Percentiles rank a stretch among this genome's conserved stretches.
phyloP scores from a whole-genome alignment of 768 basidiomycete species.

The Jaapia argillacea region DNA sequence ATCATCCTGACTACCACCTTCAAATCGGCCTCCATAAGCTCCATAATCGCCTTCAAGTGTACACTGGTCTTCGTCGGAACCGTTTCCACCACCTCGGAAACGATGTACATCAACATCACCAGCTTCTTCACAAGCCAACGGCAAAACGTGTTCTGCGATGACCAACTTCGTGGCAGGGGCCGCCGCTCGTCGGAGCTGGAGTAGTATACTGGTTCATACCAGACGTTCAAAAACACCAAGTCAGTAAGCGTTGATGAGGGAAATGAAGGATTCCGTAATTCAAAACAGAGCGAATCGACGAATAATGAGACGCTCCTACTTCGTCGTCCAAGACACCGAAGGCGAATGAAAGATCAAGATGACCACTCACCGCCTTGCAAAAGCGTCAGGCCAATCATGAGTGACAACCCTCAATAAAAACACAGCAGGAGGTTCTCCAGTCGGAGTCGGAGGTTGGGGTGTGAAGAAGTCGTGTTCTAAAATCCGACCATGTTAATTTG shows the following conservation, averaged over 20 bases:
- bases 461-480: slow-evolving; percentile 70
- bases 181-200: slow-evolving; percentile 32
- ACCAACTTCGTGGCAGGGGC: slow-evolving; percentile 43
- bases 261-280: no score
- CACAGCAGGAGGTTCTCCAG: slow-evolving; percentile 40
- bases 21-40: no score
- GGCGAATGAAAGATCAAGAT: no score
- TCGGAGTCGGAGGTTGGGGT: slow-evolving; percentile 36
- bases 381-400: slow-evolving; percentile 71
- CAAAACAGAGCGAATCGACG: no score
- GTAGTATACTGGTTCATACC: slow-evolving; percentile 37
- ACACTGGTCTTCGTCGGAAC: slow-evolving; percentile 9
- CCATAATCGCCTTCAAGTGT: background rate
- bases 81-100: no score
- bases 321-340: no score
- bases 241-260: background rate
- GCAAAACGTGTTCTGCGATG: slow-evolving; percentile 63
- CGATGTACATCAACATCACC: no score
- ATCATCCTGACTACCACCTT: slow-evolving; percentile 5
- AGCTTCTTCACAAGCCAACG: slow-evolving; percentile 56
- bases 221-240: slow-evolving; percentile 18
- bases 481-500: background rate
- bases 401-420: slow-evolving; percentile 64
- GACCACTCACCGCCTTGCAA: no score
- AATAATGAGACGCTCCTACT: no score